Evolutionary conservation across 2,329 filamentous ascomycete genomes (phyloP).

Genomic region (Myriosclerotinia scirpicola): DNA sequence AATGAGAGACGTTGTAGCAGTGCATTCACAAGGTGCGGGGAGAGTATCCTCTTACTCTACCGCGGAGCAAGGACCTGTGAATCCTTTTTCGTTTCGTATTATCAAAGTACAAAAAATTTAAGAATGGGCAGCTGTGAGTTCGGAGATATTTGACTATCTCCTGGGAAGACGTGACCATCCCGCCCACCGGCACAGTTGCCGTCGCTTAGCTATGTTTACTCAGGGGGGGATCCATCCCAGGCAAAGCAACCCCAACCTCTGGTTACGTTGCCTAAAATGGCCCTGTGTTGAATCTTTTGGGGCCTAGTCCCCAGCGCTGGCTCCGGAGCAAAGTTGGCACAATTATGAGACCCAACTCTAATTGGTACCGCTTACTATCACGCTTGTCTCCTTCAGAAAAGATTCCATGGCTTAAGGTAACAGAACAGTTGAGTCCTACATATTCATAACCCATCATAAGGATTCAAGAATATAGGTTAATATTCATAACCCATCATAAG

Average conservation of each 20-base stretch:
- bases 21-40: not conserved
- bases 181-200: conserved; percentile 40
- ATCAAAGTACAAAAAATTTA: not conserved
- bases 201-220: not conserved
- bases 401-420: conserved; percentile 29
- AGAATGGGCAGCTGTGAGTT: conserved; percentile 14
- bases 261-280: not conserved
- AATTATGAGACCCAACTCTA: not conserved
- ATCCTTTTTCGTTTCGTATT: not conserved
- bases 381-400: conserved; percentile 60
- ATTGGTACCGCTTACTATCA: conserved; percentile 52
- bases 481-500: not conserved
- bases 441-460: not conserved
- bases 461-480: not conserved
- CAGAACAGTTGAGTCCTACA: not conserved
- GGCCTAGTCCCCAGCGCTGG: conserved; percentile 58
- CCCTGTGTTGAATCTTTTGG: conserved; percentile 43
- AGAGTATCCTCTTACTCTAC: not conserved
- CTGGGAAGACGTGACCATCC: conserved; percentile 53
- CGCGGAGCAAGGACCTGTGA: not conserved
- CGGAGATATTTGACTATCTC: conserved; percentile 26
- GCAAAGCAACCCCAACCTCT: not conserved
- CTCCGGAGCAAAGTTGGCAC: conserved; percentile 54
- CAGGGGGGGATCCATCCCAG: not conserved
- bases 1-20: not conserved